A percentile compares a stretch with the other conserved stretches of the same genome.
Evolutionary conservation across 768 basidiomycete genomes (phyloP).

Genomic region (Lactarius quietus): DNA sequence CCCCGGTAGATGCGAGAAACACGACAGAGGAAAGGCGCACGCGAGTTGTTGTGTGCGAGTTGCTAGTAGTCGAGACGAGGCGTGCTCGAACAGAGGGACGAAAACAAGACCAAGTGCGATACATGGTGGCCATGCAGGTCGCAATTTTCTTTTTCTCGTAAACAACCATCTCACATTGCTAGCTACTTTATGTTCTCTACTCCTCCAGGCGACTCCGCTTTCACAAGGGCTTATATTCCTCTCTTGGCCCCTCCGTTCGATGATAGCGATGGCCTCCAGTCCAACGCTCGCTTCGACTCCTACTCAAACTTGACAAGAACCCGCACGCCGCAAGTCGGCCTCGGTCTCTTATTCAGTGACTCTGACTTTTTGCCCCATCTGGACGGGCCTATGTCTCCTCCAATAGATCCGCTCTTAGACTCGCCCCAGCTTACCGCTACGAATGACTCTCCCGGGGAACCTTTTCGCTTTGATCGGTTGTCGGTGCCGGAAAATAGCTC

Average conservation of each 20-base stretch:
- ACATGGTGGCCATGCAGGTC: constrained; percentile 6
- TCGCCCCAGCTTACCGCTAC: not conserved
- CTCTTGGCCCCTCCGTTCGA: constrained; percentile 4
- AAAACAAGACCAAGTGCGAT: constrained; percentile 6
- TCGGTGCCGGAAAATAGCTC: not conserved
- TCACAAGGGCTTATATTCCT: not conserved
- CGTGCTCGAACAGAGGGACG: constrained; percentile 5
- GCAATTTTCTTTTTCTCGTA: not conserved
- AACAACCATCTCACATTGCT: constrained; percentile 4
- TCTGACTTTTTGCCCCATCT: constrained; percentile 4
- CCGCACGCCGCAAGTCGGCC: constrained; percentile 16
- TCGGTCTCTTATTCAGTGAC: constrained; percentile 19
- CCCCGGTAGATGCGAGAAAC: constrained; percentile 39
- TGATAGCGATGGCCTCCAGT: constrained; percentile 12
- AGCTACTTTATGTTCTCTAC: constrained; percentile 9
- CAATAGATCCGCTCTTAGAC: constrained; percentile 1
- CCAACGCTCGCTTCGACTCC: constrained; percentile 14
- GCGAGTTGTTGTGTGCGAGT: not conserved
- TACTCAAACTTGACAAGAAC: not conserved
- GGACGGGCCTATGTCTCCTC: not conserved
- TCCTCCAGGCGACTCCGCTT: constrained; percentile 2
- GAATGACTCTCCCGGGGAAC: not conserved
- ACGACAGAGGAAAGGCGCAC: constrained; percentile 26
- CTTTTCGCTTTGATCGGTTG: not conserved
- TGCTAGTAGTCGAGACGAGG: constrained; percentile 10